Base-by-base conservation (phyloP, 2,329 filamentous ascomycete species). In the Colletotrichum tropicale region DNA sequence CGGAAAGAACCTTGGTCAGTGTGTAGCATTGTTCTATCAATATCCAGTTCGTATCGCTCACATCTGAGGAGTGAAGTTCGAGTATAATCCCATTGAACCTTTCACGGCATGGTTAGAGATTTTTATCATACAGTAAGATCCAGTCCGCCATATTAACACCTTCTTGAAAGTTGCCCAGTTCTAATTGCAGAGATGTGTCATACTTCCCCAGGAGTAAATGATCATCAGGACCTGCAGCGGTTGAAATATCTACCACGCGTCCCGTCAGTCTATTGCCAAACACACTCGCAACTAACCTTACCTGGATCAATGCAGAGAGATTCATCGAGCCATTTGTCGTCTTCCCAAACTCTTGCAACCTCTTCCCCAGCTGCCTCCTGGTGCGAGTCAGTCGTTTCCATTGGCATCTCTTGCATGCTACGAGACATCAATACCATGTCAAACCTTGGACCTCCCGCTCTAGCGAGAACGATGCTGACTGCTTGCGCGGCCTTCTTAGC, bases 391-490 rank as follows among this genome's bases (percentile, higher is more conserved):
- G 6, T 48, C 10, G 43, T 8, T 21, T 2, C 43, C 6, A 48
- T 48, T 3, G 43, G n/a, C 43, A 21, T 8, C 0, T 48, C 43
- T 13, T 48, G n/a, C 6, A 21, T 18, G n/a, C 43, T 48, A 10
- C n/a, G 43, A 28, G 55, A 18, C 55, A 30, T 18, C 3, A 58
- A 12, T 8, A 21, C 16, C 21, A 28, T 38, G 4, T 74, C 71
- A 32, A 74, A 74, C n/a, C 71, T 55, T 4, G 71, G 56, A 9
- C 43, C 66, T 6, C 71, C 71, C 16, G 71, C 66, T 13, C 21
- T 43, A n/a, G 72, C 72, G 5, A 75, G 72, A 8, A 75, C 68
- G 6, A 71, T 26, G 30, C 72, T 32, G 15, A 75, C 61, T 12
- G 72, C 67, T 34, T 71, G 60, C 4, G 26, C 61, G 3, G 61